These are phyloP conservation scores for Aureobasidium sp. DNA, from an alignment of 2,329 filamentous ascomycete genomes.

Conservation along the genomic window DNA sequence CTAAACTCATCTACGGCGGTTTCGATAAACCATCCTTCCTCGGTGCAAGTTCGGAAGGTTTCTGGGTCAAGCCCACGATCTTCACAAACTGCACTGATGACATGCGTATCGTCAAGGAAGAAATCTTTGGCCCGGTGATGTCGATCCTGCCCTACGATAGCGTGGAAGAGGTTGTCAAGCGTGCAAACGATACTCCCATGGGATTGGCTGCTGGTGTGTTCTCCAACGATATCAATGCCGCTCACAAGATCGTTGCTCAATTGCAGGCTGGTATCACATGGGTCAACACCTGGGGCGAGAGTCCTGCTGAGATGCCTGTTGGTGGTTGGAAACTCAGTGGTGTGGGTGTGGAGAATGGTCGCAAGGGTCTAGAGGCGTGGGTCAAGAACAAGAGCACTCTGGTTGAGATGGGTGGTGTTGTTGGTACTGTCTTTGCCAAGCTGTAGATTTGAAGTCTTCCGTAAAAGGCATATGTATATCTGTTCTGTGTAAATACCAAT, in stretches of 20 bases:
- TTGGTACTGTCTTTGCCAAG: slow-evolving; percentile 67
- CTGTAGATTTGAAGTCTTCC: not conserved
- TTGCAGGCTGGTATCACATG: slow-evolving; percentile 82
- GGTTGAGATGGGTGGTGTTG: slow-evolving; percentile 67
- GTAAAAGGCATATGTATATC: not conserved
- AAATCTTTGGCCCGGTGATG: slow-evolving; percentile 88
- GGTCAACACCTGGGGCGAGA: slow-evolving; percentile 93
- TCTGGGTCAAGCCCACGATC: slow-evolving; percentile 75
- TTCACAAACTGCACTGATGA: slow-evolving; percentile 78
- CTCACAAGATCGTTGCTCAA: slow-evolving; percentile 61
- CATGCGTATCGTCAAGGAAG: slow-evolving; percentile 73
- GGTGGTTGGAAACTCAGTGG: slow-evolving; percentile 90
- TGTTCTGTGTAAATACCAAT: not conserved
- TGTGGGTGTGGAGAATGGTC: slow-evolving; percentile 78
- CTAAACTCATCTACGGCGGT: slow-evolving; percentile 66
- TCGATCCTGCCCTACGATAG: slow-evolving; percentile 66
- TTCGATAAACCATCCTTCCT: slow-evolving; percentile 46
- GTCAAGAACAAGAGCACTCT: slow-evolving; percentile 80
- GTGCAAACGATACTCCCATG: slow-evolving; percentile 69
- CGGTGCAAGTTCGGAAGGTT: slow-evolving; percentile 50
- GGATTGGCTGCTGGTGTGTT: slow-evolving; percentile 82
- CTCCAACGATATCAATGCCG: slow-evolving; percentile 63
- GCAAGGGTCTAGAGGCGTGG: slow-evolving; percentile 71
- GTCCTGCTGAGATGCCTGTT: slow-evolving; percentile 83
- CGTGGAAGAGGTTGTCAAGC: slow-evolving; percentile 58